phyloP scores from a whole-genome alignment of 176 grass and related monocot species.

The Melocanna baccifera region DNA sequence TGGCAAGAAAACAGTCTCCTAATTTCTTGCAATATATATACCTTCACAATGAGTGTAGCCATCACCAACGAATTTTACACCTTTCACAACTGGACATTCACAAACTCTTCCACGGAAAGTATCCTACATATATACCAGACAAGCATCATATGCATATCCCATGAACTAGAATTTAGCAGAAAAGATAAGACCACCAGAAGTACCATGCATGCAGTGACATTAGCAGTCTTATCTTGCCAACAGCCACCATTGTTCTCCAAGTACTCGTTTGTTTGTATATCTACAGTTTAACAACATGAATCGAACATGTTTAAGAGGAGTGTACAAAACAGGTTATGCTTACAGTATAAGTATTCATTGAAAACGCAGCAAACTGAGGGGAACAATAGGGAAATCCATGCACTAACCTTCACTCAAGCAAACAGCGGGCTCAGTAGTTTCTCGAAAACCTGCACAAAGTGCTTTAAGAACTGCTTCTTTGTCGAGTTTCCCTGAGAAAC shows the following conservation, averaged over 20 bases:
- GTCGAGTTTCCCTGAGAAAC: slow-evolving; percentile 61
- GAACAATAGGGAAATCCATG: neutral
- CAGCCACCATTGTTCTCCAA: slow-evolving; percentile 94
- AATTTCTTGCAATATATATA: slow-evolving; percentile 23
- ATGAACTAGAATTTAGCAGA: neutral
- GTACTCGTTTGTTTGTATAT: slow-evolving; percentile 96
- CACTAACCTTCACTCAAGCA: slow-evolving; percentile 68
- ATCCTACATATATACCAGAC: slow-evolving; percentile 52
- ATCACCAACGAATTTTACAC: slow-evolving; percentile 92
- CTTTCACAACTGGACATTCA: slow-evolving; percentile 69
- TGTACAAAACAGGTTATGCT: slow-evolving; percentile 12
- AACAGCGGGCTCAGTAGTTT: slow-evolving; percentile 76
- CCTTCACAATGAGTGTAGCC: slow-evolving; percentile 94
- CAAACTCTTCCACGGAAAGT: slow-evolving; percentile 93
- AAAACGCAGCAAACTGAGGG: slow-evolving; percentile 1
- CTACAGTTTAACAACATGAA: slow-evolving; percentile 33
- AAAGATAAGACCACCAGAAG: neutral
- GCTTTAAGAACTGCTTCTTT: slow-evolving; percentile 72
- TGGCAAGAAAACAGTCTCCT: neutral
- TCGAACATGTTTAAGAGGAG: neutral
- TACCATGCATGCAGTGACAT: slow-evolving; percentile 98
- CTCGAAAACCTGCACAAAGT: slow-evolving; percentile 74
- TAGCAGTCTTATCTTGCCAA: slow-evolving; percentile 84
- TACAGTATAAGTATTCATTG: neutral
- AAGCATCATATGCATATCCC: neutral